phyloP scores from a whole-genome alignment of 2,329 filamentous ascomycete genomes.

The Gaeumannomyces sp. region DNA sequence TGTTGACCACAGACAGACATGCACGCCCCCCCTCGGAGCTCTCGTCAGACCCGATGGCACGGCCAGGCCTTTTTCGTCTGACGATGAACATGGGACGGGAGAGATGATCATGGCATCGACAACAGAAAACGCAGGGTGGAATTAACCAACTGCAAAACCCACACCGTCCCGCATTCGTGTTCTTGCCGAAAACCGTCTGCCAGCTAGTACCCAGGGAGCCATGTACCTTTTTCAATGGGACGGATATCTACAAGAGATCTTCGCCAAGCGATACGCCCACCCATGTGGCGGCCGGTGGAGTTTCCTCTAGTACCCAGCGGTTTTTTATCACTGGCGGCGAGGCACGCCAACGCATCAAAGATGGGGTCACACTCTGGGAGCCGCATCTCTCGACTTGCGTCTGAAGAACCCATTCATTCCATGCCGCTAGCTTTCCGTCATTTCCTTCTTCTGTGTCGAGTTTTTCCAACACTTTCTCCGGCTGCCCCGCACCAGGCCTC shows the following conservation, averaged over 20 bases:
- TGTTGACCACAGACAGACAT: no score
- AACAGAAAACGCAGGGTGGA: not conserved
- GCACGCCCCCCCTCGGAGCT: no score
- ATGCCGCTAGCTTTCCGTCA: constrained; percentile 31
- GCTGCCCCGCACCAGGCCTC: constrained; percentile 43
- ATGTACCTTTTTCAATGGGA: constrained; percentile 7
- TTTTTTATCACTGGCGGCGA: constrained; percentile 74
- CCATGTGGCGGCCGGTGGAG: constrained; percentile 48
- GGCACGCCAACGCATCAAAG: constrained; percentile 85
- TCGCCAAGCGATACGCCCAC: constrained; percentile 38
- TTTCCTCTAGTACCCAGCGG: constrained; percentile 52
- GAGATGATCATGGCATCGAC: not conserved
- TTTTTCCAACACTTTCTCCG: constrained; percentile 25
- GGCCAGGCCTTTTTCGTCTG: not conserved
- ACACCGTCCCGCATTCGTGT: constrained; percentile 13
- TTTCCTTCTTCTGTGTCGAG: constrained; percentile 29
- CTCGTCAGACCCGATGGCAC: constrained; percentile 1
- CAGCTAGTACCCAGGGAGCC: not conserved
- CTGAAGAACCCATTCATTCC: constrained; percentile 43
- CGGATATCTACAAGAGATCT: constrained; percentile 38
- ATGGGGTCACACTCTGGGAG: constrained; percentile 64
- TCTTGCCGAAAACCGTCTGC: constrained; percentile 5
- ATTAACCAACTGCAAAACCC: constrained; percentile 1
- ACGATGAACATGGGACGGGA: not conserved
- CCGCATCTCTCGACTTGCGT: constrained; percentile 61